Evolutionary conservation across 179 eudicot species (phyloP), one percentile per base, ranked within the genome.

Genomic region (Vitellaria paradoxa): DNA sequence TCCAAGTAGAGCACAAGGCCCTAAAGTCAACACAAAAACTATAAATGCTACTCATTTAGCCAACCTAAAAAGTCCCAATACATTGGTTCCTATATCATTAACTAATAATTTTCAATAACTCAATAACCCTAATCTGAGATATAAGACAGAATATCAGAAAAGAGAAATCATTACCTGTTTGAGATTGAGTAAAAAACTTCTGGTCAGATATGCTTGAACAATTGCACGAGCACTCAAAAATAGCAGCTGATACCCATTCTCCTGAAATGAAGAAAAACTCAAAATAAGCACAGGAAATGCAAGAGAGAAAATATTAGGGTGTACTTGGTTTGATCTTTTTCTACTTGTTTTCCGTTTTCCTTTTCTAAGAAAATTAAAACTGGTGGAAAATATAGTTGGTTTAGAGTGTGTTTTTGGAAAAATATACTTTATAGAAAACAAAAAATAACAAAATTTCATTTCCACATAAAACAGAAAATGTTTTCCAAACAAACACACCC

Each of bases 201-300:
- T 93, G 53, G 99, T 96, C 42, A 96, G 84, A 86, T 96, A 96
- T 49, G 99, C 93, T 82, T 96, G 99, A 82, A 96, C 99, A 76
- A 96, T 96, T 53, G 99, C 99, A 56, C 99, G 98, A 45, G 99
- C 99, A 83, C 99, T 96, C 68, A 96, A 80, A 81, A 96, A 96
- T 60, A 96, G 88, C 69, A 96, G 89, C 84, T 96, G 99, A 80
- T 96, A 96, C 61, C 99, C 99, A 81, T 96, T 96, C 70, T 93
- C 99, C 99, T 96, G 91, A 77, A 62, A 56, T 96, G 91, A 77
- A 62, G 64, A 68, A 42, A 9, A 52, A 7, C 37, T 37, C 8
- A 66, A 4, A 30, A 30, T 30, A 2, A 30, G 2, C 37, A 30
- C 59, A 17, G 63, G 23, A 75, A 49, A 74, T 14, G 57, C 12